A percentile compares a stretch with the other conserved stretches of the same genome.
phyloP scores from a whole-genome alignment of 179 eudicot species.

The Amaranthus tricolor region DNA sequence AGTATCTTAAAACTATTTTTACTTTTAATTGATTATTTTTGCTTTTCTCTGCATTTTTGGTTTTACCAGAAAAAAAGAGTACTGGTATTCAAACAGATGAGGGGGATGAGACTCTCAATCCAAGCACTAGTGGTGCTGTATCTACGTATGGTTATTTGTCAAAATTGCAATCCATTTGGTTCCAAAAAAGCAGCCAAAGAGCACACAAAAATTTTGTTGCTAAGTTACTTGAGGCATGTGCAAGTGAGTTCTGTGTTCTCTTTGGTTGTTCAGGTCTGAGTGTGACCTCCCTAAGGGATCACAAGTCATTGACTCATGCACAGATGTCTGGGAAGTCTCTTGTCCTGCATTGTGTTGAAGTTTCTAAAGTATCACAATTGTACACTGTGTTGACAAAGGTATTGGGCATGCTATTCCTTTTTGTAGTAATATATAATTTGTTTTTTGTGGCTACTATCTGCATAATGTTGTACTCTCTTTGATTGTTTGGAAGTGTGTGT shows the following conservation, averaged over 20 bases:
- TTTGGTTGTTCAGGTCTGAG: conserved; percentile 48
- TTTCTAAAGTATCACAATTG: conserved; percentile 46
- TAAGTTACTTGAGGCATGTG: conserved; percentile 65
- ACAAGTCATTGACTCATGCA: conserved; percentile 24
- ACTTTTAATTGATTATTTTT: conserved; percentile 3
- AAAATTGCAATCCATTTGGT: conserved; percentile 56
- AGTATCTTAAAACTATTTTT: conserved; percentile 1
- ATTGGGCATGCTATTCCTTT: conserved; percentile 13
- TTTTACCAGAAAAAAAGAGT: conserved; percentile 41
- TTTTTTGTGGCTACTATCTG: neutral
- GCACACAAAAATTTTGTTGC: conserved; percentile 46
- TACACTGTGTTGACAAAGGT: conserved; percentile 66
- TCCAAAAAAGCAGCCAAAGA: conserved; percentile 31
- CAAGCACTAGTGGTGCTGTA: conserved; percentile 29
- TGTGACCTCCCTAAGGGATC: conserved; percentile 27
- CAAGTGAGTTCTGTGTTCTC: conserved; percentile 57
- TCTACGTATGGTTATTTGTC: conserved; percentile 20
- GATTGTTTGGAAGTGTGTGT: neutral
- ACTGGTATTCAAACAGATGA: conserved; percentile 74
- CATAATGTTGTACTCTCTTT: neutral
- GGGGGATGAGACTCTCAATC: conserved; percentile 32
- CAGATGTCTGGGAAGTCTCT: conserved; percentile 26
- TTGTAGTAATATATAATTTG: neutral
- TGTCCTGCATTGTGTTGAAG: conserved; percentile 42
- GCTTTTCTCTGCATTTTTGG: conserved; percentile 17